Base-by-base conservation (phyloP, 2,329 filamentous ascomycete genomes). In the Chaetomium sp. region DNA sequence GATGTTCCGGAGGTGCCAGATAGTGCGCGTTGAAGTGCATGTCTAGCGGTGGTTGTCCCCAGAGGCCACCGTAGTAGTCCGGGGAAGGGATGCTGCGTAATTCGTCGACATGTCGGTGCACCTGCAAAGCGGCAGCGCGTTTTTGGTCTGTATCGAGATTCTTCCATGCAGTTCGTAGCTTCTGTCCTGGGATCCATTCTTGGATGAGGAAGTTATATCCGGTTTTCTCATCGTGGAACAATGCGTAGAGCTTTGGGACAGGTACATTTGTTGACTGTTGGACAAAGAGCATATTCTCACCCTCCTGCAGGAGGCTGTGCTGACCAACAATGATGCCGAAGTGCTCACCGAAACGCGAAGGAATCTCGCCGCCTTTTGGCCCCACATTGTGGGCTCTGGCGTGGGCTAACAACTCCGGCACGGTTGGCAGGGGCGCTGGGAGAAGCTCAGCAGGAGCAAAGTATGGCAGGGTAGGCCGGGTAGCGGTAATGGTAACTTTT, bases 211-310 rank as follows among this genome's bases (percentile, higher is more conserved):
- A 56, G 42, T 19, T 2, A 9, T 27, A 8, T 3, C 21, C 13
- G 10, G 9, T n/a, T n/a, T 2, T 9, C 38, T 62, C 5, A 13
- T 56, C 42, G 4, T 62, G 16, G 51, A 50, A 56, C 5, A 57
- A 12, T 8, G 60, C 60, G 31, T 63, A 63, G 31, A 63, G 29
- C 29, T 50, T 63, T 12, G 60, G 60, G 4, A 63, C 42, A n/a
- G 53, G 60, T 9, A 63, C 29, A 9, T 13, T 35, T 12, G 51
- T 57, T 2, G 31, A 51, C 9, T 63, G 53, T 45, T n/a, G 29
- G 2, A 63, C 54, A 23, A 57, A 63, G 12, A 57, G 54, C 60
- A 57, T 57, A 33, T 63, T 63, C 10, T 38, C 29, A 29, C 54
- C 60, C 29, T 63, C 60, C 33, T 63, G 60, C 2, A 53, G 3